Conservation (phyloP, 73 alveolate species). For the Paramecium primaurelia region DNA sequence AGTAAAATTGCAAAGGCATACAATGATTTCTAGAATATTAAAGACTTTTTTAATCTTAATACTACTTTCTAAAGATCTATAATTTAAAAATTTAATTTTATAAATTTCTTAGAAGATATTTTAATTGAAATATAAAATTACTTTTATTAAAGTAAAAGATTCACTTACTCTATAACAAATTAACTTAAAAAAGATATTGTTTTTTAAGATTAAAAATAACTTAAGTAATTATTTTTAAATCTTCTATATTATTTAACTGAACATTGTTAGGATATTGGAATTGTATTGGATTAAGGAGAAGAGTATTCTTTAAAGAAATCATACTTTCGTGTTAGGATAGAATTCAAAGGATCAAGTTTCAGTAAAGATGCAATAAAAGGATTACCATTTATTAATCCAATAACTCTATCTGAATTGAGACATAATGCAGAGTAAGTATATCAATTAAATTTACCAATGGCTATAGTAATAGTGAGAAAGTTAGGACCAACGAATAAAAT, state of each 20-base stretch:
- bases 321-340: background rate
- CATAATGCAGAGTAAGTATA: background rate
- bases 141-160: background rate
- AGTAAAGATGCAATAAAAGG: conserved; percentile 1
- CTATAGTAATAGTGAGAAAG: background rate
- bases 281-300: background rate
- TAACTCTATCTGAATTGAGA: background rate
- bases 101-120: background rate
- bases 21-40: background rate
- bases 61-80: background rate
- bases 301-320: background rate
- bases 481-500: background rate
- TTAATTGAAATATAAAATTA: background rate
- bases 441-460: background rate
- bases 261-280: background rate
- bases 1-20: background rate
- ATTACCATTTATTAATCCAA: background rate
- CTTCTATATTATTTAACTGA: background rate
- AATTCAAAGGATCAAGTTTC: background rate
- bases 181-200: background rate
- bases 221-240: background rate
- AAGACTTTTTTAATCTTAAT: conserved; percentile 6
- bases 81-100: background rate
- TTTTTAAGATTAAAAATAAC: background rate
- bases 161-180: background rate